phyloP scores from a whole-genome alignment of 805 yeast species.

The Candida sakaeoensis region DNA sequence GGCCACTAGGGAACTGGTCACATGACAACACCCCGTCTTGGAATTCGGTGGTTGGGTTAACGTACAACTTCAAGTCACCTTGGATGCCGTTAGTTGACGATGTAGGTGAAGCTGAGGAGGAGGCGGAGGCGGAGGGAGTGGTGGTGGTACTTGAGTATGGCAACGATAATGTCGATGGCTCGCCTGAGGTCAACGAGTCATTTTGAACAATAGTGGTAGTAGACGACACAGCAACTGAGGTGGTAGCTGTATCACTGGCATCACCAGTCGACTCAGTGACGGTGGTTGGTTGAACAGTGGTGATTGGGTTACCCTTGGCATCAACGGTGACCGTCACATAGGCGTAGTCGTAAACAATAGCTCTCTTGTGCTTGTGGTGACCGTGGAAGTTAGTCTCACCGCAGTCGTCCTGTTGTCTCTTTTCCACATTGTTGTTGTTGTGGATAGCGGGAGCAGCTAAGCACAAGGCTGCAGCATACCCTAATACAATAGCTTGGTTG shows the following conservation, averaged over 20 bases:
- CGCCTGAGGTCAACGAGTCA: slow-evolving; percentile 17
- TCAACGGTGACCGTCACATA: slow-evolving; percentile 43
- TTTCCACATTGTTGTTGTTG: slow-evolving; percentile 17
- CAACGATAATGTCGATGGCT: slow-evolving; percentile 15
- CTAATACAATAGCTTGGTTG: slow-evolving; percentile 11
- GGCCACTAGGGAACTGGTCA: slow-evolving; percentile 68
- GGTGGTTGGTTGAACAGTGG: slow-evolving; percentile 14
- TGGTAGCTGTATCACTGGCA: slow-evolving; percentile 26
- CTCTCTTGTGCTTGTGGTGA: slow-evolving; percentile 62
- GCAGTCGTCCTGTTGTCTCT: slow-evolving; percentile 28
- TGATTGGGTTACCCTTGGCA: slow-evolving; percentile 36
- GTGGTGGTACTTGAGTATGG: slow-evolving; percentile 13
- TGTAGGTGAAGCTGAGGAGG: too few relatives aligned
- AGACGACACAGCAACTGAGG: slow-evolving; percentile 16
- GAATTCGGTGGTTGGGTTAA: slow-evolving; percentile 50
- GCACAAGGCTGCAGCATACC: slow-evolving; percentile 12
- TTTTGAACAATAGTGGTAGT: slow-evolving; percentile 21
- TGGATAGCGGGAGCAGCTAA: slow-evolving; percentile 27
- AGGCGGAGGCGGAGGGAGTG: too few relatives aligned
- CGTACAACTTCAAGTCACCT: slow-evolving; percentile 52
- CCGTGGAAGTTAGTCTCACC: slow-evolving; percentile 47
- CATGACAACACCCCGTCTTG: slow-evolving; percentile 70
- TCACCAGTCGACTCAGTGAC: slow-evolving; percentile 17
- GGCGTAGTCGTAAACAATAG: slow-evolving; percentile 44
- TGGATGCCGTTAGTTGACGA: slow-evolving; percentile 16